Evolutionary conservation across 768 basidiomycete genomes (phyloP).

Genomic region (Pleurotus sapidus): DNA sequence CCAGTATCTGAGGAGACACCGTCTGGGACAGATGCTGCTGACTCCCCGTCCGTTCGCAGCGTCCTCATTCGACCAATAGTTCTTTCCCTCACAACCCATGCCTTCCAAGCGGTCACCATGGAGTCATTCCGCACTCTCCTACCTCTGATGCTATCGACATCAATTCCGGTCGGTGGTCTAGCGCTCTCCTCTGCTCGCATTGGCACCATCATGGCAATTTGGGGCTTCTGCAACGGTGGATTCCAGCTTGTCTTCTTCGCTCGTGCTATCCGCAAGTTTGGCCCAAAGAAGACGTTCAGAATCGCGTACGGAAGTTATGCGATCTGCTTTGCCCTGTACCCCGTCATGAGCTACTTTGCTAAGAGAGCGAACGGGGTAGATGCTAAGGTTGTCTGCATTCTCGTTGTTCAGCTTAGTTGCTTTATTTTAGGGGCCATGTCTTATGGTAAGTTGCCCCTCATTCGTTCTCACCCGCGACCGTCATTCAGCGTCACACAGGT

Average conservation of each 20-base stretch:
- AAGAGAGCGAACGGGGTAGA: constrained; percentile 30
- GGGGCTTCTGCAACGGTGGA: constrained; percentile 50
- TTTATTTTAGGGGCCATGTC: constrained; percentile 25
- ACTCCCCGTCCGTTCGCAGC: constrained; percentile 16
- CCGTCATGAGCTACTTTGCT: constrained; percentile 31
- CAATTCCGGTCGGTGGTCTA: constrained; percentile 48
- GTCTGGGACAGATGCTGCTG: neutral
- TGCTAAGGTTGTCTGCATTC: constrained; percentile 23
- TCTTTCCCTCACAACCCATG: constrained; percentile 21
- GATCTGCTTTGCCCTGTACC: constrained; percentile 27
- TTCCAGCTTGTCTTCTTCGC: constrained; percentile 55
- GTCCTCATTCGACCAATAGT: constrained; percentile 22
- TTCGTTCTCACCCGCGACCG: neutral
- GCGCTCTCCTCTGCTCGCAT: constrained; percentile 49
- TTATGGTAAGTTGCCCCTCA: constrained; percentile 28
- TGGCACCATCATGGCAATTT: constrained; percentile 42
- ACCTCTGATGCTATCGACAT: constrained; percentile 37
- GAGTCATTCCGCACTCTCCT: constrained; percentile 11
- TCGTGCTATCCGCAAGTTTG: constrained; percentile 46
- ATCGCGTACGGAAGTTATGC: constrained; percentile 24
- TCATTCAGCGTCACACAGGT: constrained; percentile 29
- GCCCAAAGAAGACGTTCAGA: constrained; percentile 49
- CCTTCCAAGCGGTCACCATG: constrained; percentile 25
- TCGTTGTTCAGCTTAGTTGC: constrained; percentile 29
- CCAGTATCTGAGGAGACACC: neutral